These are phyloP conservation scores for Syzygium oleosum DNA, from an alignment of 345 rosid species.

Conservation along the genomic window DNA sequence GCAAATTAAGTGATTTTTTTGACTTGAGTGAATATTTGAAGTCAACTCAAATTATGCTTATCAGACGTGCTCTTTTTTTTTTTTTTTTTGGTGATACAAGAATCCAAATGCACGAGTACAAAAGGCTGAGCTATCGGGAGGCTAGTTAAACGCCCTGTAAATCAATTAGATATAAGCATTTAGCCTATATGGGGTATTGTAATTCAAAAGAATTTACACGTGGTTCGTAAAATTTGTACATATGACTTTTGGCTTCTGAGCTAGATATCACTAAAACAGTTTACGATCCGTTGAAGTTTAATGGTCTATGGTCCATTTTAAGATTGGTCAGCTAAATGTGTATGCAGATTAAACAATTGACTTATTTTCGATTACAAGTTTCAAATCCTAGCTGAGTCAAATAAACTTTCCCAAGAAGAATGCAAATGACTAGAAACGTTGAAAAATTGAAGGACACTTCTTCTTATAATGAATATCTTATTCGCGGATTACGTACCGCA, in stretches of 20 bases:
- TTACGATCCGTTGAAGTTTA: neutral
- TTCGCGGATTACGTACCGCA: neutral
- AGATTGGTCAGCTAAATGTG: neutral
- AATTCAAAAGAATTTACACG: neutral
- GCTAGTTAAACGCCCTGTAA: neutral
- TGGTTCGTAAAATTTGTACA: no score
- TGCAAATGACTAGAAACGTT: neutral
- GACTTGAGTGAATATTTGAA: neutral
- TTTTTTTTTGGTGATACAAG: no score
- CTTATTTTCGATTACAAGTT: neutral
- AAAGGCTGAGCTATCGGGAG: neutral
- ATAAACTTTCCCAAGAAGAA: neutral
- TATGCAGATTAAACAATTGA: neutral
- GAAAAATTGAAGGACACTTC: neutral
- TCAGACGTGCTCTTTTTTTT: neutral
- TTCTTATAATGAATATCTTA: neutral
- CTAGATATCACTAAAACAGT: neutral
- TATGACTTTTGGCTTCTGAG: no score
- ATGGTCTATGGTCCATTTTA: neutral
- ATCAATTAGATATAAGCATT: neutral
- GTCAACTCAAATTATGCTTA: neutral
- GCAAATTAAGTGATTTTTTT: neutral
- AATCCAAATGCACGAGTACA: neutral
- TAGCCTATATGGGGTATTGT: accelerated
- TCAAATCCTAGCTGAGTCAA: neutral